Evolutionary conservation across 202 grass and related monocot species (phyloP).

Genomic region (Saccharum hybrid): DNA sequence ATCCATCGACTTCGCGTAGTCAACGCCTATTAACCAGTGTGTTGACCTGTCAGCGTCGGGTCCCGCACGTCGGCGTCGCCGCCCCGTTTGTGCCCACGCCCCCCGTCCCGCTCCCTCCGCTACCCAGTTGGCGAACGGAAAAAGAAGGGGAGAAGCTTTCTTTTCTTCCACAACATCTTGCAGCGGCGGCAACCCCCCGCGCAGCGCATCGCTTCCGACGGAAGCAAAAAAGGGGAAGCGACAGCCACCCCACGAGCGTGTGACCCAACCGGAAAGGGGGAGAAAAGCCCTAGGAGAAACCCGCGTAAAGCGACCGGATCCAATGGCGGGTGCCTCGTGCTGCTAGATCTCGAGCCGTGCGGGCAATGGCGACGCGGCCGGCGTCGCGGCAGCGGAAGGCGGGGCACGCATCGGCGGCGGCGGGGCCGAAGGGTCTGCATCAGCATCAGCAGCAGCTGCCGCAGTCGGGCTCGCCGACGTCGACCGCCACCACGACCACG

Average conservation of each 20-base stretch:
- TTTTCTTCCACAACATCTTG: constrained; percentile 53
- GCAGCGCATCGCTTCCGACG: constrained; percentile 69
- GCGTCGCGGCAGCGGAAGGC: constrained; percentile 63
- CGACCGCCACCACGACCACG: constrained; percentile 70
- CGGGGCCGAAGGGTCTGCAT: constrained; percentile 30
- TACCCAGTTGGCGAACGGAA: constrained; percentile 13
- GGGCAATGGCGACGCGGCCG: constrained; percentile 70
- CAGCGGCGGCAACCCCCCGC: constrained; percentile 40
- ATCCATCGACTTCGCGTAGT: not conserved
- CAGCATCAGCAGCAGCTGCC: constrained; percentile 43
- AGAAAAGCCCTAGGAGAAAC: constrained; percentile 69
- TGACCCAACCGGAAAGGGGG: constrained; percentile 44
- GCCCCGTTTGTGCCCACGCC: not conserved
- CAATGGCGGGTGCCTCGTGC: constrained; percentile 50
- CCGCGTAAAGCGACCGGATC: constrained; percentile 57
- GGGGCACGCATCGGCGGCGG: constrained; percentile 35
- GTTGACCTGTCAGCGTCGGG: constrained; percentile 4
- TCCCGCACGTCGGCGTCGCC: constrained; percentile 36
- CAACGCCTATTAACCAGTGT: constrained; percentile 38
- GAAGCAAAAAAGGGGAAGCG: constrained; percentile 70
- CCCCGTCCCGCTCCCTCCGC: constrained; percentile 15
- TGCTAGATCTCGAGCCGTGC: constrained; percentile 57
- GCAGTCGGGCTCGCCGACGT: constrained; percentile 73
- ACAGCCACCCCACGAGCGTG: constrained; percentile 40
- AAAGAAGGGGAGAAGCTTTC: not conserved